These are phyloP conservation scores for Geoglossum cookeanum DNA, from an alignment of 2,329 filamentous ascomycete genomes.

Conservation along the genomic window DNA sequence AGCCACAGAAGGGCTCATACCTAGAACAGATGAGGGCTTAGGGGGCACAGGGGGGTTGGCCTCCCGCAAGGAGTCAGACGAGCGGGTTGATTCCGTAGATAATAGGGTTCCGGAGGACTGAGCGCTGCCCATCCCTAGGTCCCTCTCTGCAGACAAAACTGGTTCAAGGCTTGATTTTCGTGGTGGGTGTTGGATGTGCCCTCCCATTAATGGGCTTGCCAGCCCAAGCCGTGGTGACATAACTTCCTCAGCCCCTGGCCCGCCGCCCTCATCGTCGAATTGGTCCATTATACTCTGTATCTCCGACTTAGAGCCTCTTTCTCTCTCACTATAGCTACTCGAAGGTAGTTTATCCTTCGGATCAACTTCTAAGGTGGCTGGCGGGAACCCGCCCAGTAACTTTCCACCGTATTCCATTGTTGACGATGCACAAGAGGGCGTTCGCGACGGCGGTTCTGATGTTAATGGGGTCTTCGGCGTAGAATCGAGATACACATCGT, in stretches of 20 bases:
- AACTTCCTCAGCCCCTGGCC: slow-evolving; percentile 59
- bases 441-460: slow-evolving; percentile 22
- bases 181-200: slow-evolving; percentile 51
- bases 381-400: slow-evolving; percentile 7
- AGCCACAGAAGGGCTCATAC: not conserved
- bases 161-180: slow-evolving; percentile 75
- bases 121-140: not conserved
- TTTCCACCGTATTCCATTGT: slow-evolving; percentile 15
- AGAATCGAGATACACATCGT: slow-evolving; percentile 31
- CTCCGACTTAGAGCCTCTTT: slow-evolving; percentile 57
- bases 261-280: slow-evolving; percentile 58
- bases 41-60: slow-evolving; percentile 5
- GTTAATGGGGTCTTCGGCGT: slow-evolving; percentile 26
- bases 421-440: slow-evolving; percentile 17
- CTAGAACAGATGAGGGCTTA: slow-evolving; percentile 15
- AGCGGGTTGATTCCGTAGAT: not conserved
- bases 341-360: slow-evolving; percentile 8
- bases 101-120: slow-evolving; percentile 7
- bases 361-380: not conserved
- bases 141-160: not conserved
- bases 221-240: slow-evolving; percentile 81
- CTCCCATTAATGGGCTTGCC: slow-evolving; percentile 57
- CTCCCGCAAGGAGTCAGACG: slow-evolving; percentile 11
- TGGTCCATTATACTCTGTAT: slow-evolving; percentile 98
- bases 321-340: slow-evolving; percentile 25